A percentile compares a stretch with the other conserved stretches of the same genome.
These are phyloP conservation scores for Eucalyptus erythrocorys DNA, from an alignment of 345 rosid genomes.

Conservation along the genomic window DNA sequence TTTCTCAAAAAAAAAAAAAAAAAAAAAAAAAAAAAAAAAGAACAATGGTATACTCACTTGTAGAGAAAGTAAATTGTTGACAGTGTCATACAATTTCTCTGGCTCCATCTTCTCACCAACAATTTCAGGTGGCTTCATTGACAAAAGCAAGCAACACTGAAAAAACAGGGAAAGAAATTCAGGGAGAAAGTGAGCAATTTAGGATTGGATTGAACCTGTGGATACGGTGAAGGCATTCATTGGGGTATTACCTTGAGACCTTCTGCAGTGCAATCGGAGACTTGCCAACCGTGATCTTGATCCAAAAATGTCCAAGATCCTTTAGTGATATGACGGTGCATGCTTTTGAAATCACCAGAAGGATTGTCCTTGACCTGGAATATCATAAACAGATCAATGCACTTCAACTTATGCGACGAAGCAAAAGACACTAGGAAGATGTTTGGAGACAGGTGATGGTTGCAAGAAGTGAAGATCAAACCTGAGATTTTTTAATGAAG, in stretches of 20 bases:
- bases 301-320: conserved; percentile 41
- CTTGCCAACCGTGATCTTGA: conserved; percentile 44
- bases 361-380: conserved; percentile 24
- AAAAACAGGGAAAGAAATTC: neutral
- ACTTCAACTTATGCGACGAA: neutral
- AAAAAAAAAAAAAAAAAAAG: neutral
- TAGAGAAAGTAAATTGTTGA: conserved; percentile 29
- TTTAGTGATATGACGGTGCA: conserved; percentile 29
- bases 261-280: conserved; percentile 37
- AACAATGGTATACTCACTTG: conserved; percentile 15
- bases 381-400: neutral
- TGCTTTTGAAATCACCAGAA: conserved; percentile 17
- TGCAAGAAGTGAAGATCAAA: neutral
- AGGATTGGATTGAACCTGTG: neutral
- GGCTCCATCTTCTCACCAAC: conserved; percentile 35
- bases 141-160: conserved; percentile 32
- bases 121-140: conserved; percentile 25
- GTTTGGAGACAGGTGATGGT: neutral
- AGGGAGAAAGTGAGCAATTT: neutral
- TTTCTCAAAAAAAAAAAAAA: neutral
- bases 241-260: conserved; percentile 9
- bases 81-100: conserved; percentile 33
- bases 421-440: neutral
- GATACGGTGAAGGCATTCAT: neutral
- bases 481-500: conserved; percentile 44